phyloP scores from a whole-genome alignment of 495 filamentous ascomycete species.

The Neurospora tetrasperma region DNA sequence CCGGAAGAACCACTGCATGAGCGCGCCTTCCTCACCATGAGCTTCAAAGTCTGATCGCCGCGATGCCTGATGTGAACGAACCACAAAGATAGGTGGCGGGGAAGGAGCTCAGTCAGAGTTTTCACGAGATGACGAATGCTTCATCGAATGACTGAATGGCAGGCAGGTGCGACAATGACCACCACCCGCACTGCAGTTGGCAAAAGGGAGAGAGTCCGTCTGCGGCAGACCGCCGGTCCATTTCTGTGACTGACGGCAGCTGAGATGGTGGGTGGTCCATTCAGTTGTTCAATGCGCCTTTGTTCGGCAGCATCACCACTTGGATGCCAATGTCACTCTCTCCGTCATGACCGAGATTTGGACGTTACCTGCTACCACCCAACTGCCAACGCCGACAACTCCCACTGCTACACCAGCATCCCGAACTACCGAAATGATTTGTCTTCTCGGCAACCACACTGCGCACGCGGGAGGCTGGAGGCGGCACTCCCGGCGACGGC shows the following conservation, averaged over 20 bases:
- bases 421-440: neutral
- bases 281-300: neutral
- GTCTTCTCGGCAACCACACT: neutral
- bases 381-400: neutral
- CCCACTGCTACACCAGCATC: neutral
- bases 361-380: neutral
- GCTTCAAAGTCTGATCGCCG: neutral
- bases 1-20: neutral
- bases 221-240: neutral
- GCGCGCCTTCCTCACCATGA: neutral
- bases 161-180: neutral
- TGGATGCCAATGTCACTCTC: neutral
- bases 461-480: neutral
- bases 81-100: neutral
- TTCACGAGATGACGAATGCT: neutral
- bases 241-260: neutral
- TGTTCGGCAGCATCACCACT: neutral
- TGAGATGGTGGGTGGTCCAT: neutral
- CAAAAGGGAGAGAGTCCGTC: neutral
- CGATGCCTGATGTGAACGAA: neutral
- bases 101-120: neutral
- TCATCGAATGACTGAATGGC: neutral
- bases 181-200: neutral
- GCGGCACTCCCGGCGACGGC: neutral
- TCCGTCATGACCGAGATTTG: neutral